Evolutionary conservation across 1,139 yeast genomes (phyloP).

Genomic region (Zygosaccharomyces pseudobailii): DNA sequence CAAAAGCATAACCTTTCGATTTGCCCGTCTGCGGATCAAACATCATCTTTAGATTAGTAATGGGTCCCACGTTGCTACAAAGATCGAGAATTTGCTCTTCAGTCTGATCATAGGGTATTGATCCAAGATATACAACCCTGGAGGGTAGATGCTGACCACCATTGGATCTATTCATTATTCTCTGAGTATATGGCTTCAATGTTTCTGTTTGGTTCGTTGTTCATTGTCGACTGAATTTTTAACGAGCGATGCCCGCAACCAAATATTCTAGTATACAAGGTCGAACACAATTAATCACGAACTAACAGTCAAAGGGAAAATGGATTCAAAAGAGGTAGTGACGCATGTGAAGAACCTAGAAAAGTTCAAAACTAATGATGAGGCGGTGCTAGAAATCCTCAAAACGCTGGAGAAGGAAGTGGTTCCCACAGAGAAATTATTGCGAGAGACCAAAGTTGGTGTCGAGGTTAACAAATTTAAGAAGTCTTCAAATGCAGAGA

Average conservation of each 20-base stretch:
- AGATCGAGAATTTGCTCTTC: constrained; percentile 73
- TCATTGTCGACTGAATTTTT: background rate
- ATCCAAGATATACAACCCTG: constrained; percentile 53
- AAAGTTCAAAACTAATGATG: constrained; percentile 58
- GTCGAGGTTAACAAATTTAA: constrained; percentile 90
- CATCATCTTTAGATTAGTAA: constrained; percentile 64
- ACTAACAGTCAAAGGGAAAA: constrained; percentile 21
- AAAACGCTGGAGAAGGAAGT: constrained; percentile 58
- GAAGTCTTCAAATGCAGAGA: constrained; percentile 59
- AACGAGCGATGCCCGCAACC: constrained; percentile 1
- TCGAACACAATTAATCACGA: background rate
- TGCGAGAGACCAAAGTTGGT: constrained; percentile 96
- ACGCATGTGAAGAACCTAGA: constrained; percentile 68
- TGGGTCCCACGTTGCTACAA: constrained; percentile 62
- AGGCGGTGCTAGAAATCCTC: constrained; percentile 62
- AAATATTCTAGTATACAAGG: background rate
- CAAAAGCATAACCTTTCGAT: constrained; percentile 86
- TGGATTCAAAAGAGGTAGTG: constrained; percentile 74
- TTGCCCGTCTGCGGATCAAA: constrained; percentile 88
- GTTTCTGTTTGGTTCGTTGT: background rate
- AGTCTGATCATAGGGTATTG: constrained; percentile 71
- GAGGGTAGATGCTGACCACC: constrained; percentile 35
- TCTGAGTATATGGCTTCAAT: background rate
- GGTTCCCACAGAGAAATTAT: constrained; percentile 80
- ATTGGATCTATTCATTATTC: constrained; percentile 13